Percentiles rank a stretch among this genome's conserved stretches.
Conservation (phyloP, 1,139 yeast genomes). For the Zhuliangozyma blackwelliae region DNA sequence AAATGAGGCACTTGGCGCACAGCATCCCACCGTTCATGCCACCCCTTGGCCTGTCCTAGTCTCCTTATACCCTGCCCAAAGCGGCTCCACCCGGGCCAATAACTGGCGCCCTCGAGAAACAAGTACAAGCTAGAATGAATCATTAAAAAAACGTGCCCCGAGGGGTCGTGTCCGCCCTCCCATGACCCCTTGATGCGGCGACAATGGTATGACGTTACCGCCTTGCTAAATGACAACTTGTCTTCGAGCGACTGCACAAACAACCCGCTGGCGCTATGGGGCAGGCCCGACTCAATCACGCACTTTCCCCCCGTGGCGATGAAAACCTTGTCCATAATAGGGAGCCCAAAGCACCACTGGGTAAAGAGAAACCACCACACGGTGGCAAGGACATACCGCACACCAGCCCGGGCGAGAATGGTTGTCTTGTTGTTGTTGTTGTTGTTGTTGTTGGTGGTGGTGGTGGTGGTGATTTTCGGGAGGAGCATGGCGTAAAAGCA, state of each 20-base stretch:
- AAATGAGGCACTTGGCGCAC: slow-evolving; percentile 31
- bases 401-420: slow-evolving; percentile 18
- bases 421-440: background rate
- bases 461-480: background rate
- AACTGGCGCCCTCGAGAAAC: slow-evolving; percentile 58
- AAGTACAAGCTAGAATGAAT: slow-evolving; percentile 69
- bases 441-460: too few relatives aligned
- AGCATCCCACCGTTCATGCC: background rate
- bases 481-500: slow-evolving; percentile 23
- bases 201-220: slow-evolving; percentile 50
- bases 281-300: slow-evolving; percentile 14
- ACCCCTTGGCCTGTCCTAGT: background rate
- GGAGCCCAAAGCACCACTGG: slow-evolving; percentile 85
- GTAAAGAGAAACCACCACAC: slow-evolving; percentile 80
- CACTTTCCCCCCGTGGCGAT: slow-evolving; percentile 82
- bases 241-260: slow-evolving; percentile 7
- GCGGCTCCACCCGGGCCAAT: slow-evolving; percentile 24
- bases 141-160: slow-evolving; percentile 85
- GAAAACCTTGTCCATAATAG: slow-evolving; percentile 86
- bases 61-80: background rate
- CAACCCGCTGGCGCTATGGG: background rate
- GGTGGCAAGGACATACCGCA: slow-evolving; percentile 52
- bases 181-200: slow-evolving; percentile 64
- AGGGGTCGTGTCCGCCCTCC: slow-evolving; percentile 95
- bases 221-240: slow-evolving; percentile 15